Evolutionary conservation across 2,329 filamentous ascomycete species (phyloP).

Genomic region (Sarocladium kiliense): DNA sequence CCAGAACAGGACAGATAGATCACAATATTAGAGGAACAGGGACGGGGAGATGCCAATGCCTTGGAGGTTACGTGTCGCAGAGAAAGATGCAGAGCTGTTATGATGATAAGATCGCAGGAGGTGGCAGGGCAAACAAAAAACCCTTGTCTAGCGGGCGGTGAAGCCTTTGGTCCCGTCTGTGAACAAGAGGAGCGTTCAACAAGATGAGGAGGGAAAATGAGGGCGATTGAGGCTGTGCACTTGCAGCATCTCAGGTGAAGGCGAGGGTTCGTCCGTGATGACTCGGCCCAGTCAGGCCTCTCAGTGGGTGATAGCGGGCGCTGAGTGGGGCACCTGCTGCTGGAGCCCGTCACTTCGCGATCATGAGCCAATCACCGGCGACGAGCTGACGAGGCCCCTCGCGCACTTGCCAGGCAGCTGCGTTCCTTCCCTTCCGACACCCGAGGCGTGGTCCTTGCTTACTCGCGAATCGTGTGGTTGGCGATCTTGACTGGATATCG

Average conservation of each 20-base stretch:
- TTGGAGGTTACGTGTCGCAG: background rate
- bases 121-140: background rate
- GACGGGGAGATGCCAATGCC: background rate
- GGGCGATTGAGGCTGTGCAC: slow-evolving; percentile 2
- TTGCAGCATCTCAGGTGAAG: background rate
- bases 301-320: background rate
- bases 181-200: no score
- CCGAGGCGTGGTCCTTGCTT: background rate
- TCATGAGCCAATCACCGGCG: slow-evolving; percentile 21
- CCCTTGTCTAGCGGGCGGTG: slow-evolving; percentile 2
- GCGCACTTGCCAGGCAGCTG: slow-evolving; percentile 11
- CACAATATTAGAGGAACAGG: background rate
- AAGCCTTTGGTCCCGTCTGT: background rate
- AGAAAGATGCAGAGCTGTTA: background rate
- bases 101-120: background rate
- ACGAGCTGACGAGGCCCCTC: slow-evolving; percentile 29
- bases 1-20: background rate
- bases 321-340: background rate
- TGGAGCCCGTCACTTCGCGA: background rate
- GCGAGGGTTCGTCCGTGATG: background rate
- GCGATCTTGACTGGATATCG: no score
- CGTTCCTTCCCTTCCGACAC: background rate
- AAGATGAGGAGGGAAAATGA: background rate
- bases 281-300: background rate
- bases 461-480: no score